Base-by-base conservation (phyloP, 192 early-diverging fungal species). In the Backusella morwellensis region DNA sequence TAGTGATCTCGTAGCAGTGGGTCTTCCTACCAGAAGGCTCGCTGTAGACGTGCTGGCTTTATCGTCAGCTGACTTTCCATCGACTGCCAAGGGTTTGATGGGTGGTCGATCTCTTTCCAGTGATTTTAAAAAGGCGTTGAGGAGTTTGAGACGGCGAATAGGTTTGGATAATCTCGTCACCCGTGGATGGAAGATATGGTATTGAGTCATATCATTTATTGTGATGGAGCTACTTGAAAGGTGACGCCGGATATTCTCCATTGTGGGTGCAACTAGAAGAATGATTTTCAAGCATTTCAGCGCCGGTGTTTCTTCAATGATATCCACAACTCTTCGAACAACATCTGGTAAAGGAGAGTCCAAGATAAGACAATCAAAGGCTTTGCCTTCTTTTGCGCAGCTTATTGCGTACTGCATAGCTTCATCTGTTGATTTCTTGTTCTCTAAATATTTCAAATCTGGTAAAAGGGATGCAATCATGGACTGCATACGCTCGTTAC, bases 161-260 rank as follows among this genome's bases (percentile, higher is more conserved):
- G 78, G 78, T 54, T 79, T 79, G 4, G 78, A 74, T 17, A 79
- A 4, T 40, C 72, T 73, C 12, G 56, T 74, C 1, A 74, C 42
- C 14, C 71, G 35, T 73, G 77, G 66, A 50, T 73, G 36, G 14
- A 78, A 52, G 8, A 72, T 68, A 6, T 40, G 71, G 42, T 72
- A 44, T 12, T 35, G 38, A 6, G 29, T 52, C 14, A 34, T 41
- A 14, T 21, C 32, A 15, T 68, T 26, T 12, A 68, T 21, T 34
- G 63, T 34, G 41, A 29, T 32, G 19, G 14, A 56, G 68, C 34
- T 35, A 34, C 11, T 72, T 11, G 44, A 41, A 47, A 68, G 40
- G 2, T 79, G 78, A n/a, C 50, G 66, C 12, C 59, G 36, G 11
- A 75, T 74, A 56, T 79, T 79, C n/a, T 75, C 73, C 17, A 79